Percentiles rank a stretch among this genome's conserved stretches.
These are phyloP conservation scores for Mortierella sp. DNA, from an alignment of 371 early-diverging fungal genomes.

Conservation along the genomic window DNA sequence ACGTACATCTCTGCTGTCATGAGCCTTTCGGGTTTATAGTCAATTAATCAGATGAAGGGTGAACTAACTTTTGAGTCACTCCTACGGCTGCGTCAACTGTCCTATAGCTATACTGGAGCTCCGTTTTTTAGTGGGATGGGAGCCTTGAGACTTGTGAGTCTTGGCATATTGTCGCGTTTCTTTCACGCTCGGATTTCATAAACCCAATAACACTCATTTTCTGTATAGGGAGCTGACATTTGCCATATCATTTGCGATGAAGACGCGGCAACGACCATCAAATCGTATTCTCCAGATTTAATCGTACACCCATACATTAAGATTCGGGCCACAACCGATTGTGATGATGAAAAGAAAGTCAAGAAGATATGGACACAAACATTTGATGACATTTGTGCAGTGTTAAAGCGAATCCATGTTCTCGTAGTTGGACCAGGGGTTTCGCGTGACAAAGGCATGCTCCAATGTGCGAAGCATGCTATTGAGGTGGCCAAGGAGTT, in stretches of 20 bases:
- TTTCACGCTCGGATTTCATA: not conserved
- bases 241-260: conserved; percentile 92
- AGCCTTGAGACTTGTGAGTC: conserved; percentile 80
- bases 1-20: conserved; percentile 20
- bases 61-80: conserved; percentile 12
- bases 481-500: conserved; percentile 72
- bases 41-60: too few relatives aligned
- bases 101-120: conserved; percentile 62
- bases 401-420: conserved; percentile 85
- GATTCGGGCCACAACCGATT: conserved; percentile 8
- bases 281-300: conserved; percentile 68
- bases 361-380: conserved; percentile 44
- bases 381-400: conserved; percentile 33
- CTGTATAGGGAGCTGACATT: conserved; percentile 88
- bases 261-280: conserved; percentile 83
- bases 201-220: not conserved
- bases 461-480: conserved; percentile 68
- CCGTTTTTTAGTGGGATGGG: conserved; percentile 91
- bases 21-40: not conserved
- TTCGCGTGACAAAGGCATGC: conserved; percentile 80
- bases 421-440: conserved; percentile 95
- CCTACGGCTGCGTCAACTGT: too few relatives aligned
- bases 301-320: conserved; percentile 77
- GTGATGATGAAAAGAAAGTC: conserved; percentile 14
- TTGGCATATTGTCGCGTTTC: not conserved